Conservation (phyloP, 2,329 filamentous ascomycete species). For the Venturia asperata region DNA sequence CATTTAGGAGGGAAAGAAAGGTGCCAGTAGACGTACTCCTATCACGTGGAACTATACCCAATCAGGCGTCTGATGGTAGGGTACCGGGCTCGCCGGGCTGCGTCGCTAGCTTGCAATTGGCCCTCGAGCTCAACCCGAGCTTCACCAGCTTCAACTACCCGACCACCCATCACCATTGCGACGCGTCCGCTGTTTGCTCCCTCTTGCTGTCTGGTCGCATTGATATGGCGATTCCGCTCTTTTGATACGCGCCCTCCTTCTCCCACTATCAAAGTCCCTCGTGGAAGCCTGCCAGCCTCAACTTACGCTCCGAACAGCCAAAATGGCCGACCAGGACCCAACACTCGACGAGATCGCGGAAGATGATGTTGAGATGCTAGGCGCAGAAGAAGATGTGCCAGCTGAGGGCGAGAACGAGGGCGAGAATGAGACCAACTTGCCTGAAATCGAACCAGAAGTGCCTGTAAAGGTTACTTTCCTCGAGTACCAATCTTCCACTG, state of each 20-base stretch:
- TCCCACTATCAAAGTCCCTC: neutral
- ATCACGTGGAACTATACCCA: neutral
- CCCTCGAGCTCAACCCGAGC: neutral
- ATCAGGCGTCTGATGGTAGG: neutral
- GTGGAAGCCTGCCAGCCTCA: neutral
- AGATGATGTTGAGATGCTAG: slow-evolving; percentile 16
- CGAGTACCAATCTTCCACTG: slow-evolving; percentile 32
- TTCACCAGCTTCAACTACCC: neutral
- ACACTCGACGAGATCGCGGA: slow-evolving; percentile 5
- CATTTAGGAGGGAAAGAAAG: no score
- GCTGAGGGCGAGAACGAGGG: neutral
- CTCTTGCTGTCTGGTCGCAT: neutral
- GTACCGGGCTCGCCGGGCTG: no score
- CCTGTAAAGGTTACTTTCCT: slow-evolving; percentile 39
- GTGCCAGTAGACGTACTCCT: neutral
- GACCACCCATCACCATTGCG: neutral
- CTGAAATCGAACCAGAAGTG: slow-evolving; percentile 38
- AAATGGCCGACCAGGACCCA: slow-evolving; percentile 14
- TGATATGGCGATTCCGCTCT: neutral
- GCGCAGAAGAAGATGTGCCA: slow-evolving; percentile 1
- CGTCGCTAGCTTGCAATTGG: no score
- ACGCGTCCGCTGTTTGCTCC: neutral
- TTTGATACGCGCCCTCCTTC: neutral
- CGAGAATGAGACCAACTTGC: slow-evolving; percentile 26
- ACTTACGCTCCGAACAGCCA: neutral